phyloP scores from a whole-genome alignment of 23 red algal genomes.

The Gracilariopsis chorda region DNA sequence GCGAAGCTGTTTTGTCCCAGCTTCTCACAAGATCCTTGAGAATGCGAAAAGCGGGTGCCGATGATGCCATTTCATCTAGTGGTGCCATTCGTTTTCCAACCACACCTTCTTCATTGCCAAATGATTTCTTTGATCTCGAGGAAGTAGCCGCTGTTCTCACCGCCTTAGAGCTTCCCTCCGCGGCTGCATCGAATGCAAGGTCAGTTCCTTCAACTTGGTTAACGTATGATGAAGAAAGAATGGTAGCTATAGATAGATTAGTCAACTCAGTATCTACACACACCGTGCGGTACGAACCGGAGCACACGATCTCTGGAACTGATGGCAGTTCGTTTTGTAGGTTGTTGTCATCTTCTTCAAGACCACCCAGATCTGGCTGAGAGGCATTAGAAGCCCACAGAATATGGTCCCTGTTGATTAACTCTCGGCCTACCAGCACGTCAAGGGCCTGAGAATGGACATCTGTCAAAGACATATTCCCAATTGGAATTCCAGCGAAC shows the following conservation, averaged over 20 bases:
- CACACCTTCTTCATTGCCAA: background rate
- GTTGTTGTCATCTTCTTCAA: conserved; percentile 72
- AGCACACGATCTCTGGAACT: conserved; percentile 46
- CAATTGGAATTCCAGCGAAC: conserved; percentile 77
- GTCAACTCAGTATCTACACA: conserved; percentile 77
- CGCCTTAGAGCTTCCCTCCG: background rate
- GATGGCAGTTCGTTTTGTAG: conserved; percentile 48
- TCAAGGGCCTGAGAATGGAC: conserved; percentile 69
- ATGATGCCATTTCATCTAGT: conserved; percentile 70
- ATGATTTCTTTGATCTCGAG: background rate
- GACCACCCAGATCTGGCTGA: conserved; percentile 52
- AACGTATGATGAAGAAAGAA: conserved; percentile 70
- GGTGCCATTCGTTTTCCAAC: background rate
- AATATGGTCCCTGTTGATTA: conserved; percentile 66
- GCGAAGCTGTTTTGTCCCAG: conserved; percentile 54
- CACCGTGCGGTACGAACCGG: conserved; percentile 74
- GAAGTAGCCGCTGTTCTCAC: background rate
- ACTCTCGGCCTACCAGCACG: conserved; percentile 52
- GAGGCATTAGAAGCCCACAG: conserved; percentile 48
- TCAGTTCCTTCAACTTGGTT: conserved; percentile 72
- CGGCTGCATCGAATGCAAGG: conserved; percentile 68
- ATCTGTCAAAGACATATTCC: conserved; percentile 67
- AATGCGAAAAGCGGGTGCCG: conserved; percentile 65
- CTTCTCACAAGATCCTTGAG: conserved; percentile 55
- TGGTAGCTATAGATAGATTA: conserved; percentile 61